Evolutionary conservation across 1,139 yeast genomes (phyloP), one percentile per base, ranked within the genome.

Genomic region (Pichia terricola): DNA sequence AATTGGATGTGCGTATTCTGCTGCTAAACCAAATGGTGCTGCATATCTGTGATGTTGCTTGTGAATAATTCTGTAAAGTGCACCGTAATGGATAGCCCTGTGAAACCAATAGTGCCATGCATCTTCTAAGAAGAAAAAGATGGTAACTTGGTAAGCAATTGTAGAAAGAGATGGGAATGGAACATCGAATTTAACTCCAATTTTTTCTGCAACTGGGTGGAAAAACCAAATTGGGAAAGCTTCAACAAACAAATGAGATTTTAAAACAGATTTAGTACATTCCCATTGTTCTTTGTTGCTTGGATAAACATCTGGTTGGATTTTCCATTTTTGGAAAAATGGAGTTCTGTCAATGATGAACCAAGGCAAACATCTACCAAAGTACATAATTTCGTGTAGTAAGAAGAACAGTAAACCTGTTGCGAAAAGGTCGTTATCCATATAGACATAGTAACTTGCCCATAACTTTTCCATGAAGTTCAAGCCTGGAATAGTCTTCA

Each of bases 81-180:
- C 73, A 44, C 95, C 95, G 59, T 78, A 73, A 64, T 89, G 97
- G 64, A 89, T 79, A 34, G 80, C 72, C 55, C 97, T 77, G 66
- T 89, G 97, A 60, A 83, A 81, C 84, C 94, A 82, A 70, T 89
- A 89, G 65, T 89, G 97, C 96, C 96, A 89, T 48, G 87, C 72
- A 61, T 89, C 97, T 67, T 89, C 97, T 53, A 84, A 66, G 39
- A 86, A 72, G 64, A 89, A 89, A 67, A 89, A 87, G 5, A 83
- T 56, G 4, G 75, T 70, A 45, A 88, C 73, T 63, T 89, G 97
- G 40, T 67, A 56, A 30, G 68, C 62, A 69, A 85, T 78, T 32
- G 74, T 73, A 45, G 65, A 66, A 61, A 69, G 60, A 10, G 73
- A 56, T 36, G 96, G 96, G 72, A 89, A 88, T 25, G 96, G 96